phyloP scores from a whole-genome alignment of 345 rosid genomes.

The Eucalyptus erythrocorys region DNA sequence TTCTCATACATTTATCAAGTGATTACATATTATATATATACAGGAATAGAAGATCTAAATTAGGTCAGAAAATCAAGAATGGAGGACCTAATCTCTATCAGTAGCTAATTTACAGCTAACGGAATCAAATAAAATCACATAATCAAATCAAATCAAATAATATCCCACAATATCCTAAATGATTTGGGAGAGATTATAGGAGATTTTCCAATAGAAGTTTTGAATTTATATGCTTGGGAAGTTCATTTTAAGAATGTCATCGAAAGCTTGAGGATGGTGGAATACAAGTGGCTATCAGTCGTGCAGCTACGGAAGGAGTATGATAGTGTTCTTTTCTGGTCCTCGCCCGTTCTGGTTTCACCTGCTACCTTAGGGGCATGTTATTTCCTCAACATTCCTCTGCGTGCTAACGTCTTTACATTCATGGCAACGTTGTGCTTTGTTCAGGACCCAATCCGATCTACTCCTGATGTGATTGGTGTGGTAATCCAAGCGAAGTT shows the following conservation, averaged over 20 bases:
- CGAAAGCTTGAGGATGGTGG: constrained; percentile 52
- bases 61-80: too few species aligned
- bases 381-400: constrained; percentile 58
- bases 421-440: constrained; percentile 82
- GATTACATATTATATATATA: too few species aligned
- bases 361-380: constrained; percentile 84
- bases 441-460: constrained; percentile 78
- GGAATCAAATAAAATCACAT: too few species aligned
- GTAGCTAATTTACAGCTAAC: too few species aligned
- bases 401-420: constrained; percentile 83
- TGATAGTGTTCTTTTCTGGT: constrained; percentile 71
- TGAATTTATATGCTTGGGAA: constrained; percentile 94
- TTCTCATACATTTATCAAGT: too few species aligned
- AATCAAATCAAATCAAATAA: too few species aligned
- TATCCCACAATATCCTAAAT: too few species aligned
- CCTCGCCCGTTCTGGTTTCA: constrained; percentile 83
- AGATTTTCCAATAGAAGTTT: too few species aligned
- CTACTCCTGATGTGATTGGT: constrained; percentile 79
- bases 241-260: constrained; percentile 75
- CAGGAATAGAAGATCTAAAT: too few species aligned
- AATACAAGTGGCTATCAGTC: constrained; percentile 57
- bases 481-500: constrained; percentile 85
- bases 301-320: constrained; percentile 67
- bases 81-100: too few species aligned
- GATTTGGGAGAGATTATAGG: too few species aligned